phyloP scores from a whole-genome alignment of 208 protist species.

The Acanthamoeba divionensis region DNA sequence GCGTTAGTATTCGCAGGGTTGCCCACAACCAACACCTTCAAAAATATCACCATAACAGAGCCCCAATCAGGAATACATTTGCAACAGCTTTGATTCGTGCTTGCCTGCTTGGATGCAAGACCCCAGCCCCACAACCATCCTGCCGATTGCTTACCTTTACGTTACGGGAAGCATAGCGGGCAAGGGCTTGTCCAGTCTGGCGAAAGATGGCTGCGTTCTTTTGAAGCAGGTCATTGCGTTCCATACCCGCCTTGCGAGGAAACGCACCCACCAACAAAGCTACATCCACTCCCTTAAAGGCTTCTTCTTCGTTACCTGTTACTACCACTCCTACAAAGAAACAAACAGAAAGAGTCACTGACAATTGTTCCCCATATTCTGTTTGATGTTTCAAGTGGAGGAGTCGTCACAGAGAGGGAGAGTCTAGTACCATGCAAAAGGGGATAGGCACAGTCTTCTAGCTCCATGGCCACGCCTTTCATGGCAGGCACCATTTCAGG shows the following conservation, averaged over 20 bases:
- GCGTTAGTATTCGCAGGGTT: slow-evolving; percentile 98
- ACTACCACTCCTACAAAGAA: slow-evolving; percentile 57
- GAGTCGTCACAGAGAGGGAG: neutral
- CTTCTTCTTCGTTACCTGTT: slow-evolving; percentile 69
- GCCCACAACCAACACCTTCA: slow-evolving; percentile 89
- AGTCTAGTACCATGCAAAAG: slow-evolving; percentile 55
- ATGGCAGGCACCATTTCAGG: slow-evolving; percentile 56
- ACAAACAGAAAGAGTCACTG: neutral
- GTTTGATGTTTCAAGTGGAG: neutral
- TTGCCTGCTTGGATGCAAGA: no score
- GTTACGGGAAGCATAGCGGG: slow-evolving; percentile 82
- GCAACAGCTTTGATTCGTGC: neutral
- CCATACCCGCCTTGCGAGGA: slow-evolving; percentile 90
- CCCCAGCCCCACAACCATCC: no score
- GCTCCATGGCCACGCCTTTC: slow-evolving; percentile 80
- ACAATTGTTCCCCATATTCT: no score
- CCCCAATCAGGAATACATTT: neutral
- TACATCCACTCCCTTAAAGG: slow-evolving; percentile 75
- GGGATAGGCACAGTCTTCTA: slow-evolving; percentile 79
- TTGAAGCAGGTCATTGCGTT: slow-evolving; percentile 93
- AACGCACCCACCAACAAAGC: slow-evolving; percentile 85
- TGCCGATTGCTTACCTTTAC: slow-evolving; percentile 75
- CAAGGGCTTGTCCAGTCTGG: slow-evolving; percentile 88
- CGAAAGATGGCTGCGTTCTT: slow-evolving; percentile 94
- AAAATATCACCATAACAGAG: neutral